Percentiles rank a stretch among this genome's conserved stretches.
These are phyloP conservation scores for Phytophthora megakarya DNA, from an alignment of 352 stramenopile species.

Conservation along the genomic window DNA sequence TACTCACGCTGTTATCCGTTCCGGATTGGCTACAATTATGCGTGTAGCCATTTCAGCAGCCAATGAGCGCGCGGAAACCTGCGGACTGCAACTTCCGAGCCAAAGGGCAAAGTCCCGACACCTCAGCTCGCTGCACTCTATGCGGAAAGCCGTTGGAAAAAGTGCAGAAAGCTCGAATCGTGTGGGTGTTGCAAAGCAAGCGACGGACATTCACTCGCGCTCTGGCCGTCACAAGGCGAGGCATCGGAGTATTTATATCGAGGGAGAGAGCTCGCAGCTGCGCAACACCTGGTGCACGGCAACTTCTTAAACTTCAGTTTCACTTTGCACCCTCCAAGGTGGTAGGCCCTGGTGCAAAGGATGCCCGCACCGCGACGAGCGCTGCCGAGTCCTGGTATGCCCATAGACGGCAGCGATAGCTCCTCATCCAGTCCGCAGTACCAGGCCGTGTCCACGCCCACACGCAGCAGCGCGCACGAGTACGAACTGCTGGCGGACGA, in stretches of 20 bases:
- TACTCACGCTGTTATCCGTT: constrained; percentile 4
- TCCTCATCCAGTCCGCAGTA: constrained; percentile 38
- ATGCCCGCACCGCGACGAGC: constrained; percentile 31
- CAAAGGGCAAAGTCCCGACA: constrained; percentile 31
- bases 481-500: constrained; percentile 12
- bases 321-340: too few species aligned
- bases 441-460: constrained; percentile 44
- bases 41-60: constrained; percentile 18
- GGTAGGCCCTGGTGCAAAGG: too few species aligned
- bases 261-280: background rate
- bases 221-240: constrained; percentile 12
- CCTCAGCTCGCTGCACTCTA: constrained; percentile 23
- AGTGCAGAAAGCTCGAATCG: constrained; percentile 37
- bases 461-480: constrained; percentile 17
- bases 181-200: background rate
- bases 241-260: constrained; percentile 27
- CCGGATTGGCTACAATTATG: background rate
- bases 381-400: constrained; percentile 20
- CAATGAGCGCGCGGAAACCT: background rate
- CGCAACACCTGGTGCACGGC: background rate
- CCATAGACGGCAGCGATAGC: background rate
- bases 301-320: background rate
- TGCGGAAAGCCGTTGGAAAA: constrained; percentile 51
- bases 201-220: constrained; percentile 7
- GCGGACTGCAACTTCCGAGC: background rate